Conservation (phyloP, 208 protist species). For the Trypanosoma congolense region DNA sequence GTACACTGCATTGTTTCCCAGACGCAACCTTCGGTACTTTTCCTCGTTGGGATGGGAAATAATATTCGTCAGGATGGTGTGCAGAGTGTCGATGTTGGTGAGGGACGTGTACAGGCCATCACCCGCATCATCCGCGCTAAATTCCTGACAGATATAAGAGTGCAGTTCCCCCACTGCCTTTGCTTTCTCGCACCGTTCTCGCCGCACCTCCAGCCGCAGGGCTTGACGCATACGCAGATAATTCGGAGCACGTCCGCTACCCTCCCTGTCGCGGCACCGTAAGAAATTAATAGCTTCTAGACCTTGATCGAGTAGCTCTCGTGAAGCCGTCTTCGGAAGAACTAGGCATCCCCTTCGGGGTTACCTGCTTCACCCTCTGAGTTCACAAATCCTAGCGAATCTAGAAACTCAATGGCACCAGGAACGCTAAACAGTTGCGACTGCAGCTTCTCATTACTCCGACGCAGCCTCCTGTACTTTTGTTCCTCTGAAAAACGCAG, state of each 20-base stretch:
- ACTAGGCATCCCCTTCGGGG: background rate
- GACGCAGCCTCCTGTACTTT: slow-evolving; percentile 51
- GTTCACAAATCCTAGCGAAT: slow-evolving; percentile 37
- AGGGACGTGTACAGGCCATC: slow-evolving; percentile 43
- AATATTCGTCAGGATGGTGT: slow-evolving; percentile 15
- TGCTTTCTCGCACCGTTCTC: slow-evolving; percentile 32
- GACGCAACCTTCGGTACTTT: slow-evolving; percentile 20
- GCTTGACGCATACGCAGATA: slow-evolving; percentile 13
- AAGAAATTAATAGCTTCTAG: slow-evolving; percentile 19
- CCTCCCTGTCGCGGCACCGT: slow-evolving; percentile 8
- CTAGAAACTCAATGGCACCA: slow-evolving; percentile 31
- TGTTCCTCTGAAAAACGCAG: slow-evolving; percentile 27
- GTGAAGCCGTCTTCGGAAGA: slow-evolving; percentile 7
- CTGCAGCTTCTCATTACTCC: slow-evolving; percentile 30
- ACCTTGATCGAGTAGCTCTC: slow-evolving; percentile 20
- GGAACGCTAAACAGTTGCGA: slow-evolving; percentile 47
- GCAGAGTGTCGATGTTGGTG: slow-evolving; percentile 18
- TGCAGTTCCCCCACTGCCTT: slow-evolving; percentile 27
- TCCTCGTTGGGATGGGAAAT: slow-evolving; percentile 3
- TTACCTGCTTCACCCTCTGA: background rate
- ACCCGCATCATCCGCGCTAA: slow-evolving; percentile 54
- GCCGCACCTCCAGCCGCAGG: slow-evolving; percentile 37
- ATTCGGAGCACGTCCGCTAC: background rate
- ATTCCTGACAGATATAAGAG: slow-evolving; percentile 32
- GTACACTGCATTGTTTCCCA: slow-evolving; percentile 32